Conservation (phyloP, 345 rosid species). For the Corchorus olitorius region DNA sequence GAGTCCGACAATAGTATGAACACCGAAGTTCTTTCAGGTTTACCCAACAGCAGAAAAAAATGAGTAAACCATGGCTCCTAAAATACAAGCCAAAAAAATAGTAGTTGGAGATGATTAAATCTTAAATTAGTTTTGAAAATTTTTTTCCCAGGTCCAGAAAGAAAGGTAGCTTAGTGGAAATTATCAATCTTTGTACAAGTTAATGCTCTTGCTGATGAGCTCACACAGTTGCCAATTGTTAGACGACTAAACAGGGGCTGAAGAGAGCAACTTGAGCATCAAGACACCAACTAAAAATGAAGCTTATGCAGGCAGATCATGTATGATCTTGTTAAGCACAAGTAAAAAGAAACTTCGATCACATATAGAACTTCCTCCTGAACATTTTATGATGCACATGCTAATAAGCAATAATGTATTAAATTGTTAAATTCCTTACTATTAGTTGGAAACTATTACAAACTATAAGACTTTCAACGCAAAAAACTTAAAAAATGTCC, state of each 20-base stretch:
- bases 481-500: neutral
- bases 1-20: neutral
- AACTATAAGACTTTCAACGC: neutral
- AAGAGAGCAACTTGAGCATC: neutral
- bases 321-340: neutral
- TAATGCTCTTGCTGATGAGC: neutral
- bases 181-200: neutral
- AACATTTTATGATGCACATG: neutral
- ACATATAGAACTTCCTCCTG: neutral
- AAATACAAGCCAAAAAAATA: neutral
- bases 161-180: neutral
- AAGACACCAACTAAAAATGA: neutral
- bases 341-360: neutral
- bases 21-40: neutral
- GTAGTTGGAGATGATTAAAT: neutral
- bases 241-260: neutral
- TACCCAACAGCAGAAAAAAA: neutral
- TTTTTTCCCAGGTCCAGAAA: neutral
- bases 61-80: neutral
- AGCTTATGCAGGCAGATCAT: neutral
- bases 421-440: neutral
- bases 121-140: neutral
- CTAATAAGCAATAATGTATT: neutral
- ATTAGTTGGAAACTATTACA: neutral
- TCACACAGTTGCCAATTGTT: neutral